Percentiles rank a stretch among this genome's conserved stretches.
Conservation (phyloP, 441 rosid genomes). For the Erodium trifolium region DNA sequence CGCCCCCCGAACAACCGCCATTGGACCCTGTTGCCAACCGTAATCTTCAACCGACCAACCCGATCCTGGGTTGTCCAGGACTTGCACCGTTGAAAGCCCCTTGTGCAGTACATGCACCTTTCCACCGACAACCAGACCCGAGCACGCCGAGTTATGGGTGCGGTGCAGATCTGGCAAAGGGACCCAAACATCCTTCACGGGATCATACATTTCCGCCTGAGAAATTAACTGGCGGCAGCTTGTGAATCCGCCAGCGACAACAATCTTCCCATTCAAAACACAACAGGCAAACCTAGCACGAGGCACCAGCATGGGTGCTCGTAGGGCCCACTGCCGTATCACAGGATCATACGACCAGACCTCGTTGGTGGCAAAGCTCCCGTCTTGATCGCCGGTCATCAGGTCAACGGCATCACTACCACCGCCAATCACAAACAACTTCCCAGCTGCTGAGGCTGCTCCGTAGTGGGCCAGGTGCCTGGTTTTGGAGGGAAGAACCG, state of each 20-base stretch:
- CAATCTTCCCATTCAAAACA: conserved; percentile 64
- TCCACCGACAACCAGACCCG: conserved; percentile 62
- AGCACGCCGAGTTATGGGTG: conserved; percentile 79
- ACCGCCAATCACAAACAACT: conserved; percentile 81
- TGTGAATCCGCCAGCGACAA: conserved; percentile 91
- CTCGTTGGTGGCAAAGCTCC: conserved; percentile 82
- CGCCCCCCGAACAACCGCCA: conserved; percentile 64
- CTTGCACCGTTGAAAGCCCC: conserved; percentile 80
- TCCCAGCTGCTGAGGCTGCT: conserved; percentile 49
- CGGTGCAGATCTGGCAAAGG: conserved; percentile 73
- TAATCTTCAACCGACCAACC: conserved; percentile 75
- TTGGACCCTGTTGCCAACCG: conserved; percentile 83
- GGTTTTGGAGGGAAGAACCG: conserved; percentile 16
- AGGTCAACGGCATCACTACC: conserved; percentile 94
- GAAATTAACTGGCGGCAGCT: conserved; percentile 82
- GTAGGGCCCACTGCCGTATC: conserved; percentile 44
- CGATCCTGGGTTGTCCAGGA: conserved; percentile 43
- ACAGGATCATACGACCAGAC: conserved; percentile 88
- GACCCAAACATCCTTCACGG: conserved; percentile 61
- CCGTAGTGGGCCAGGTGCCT: conserved; percentile 88
- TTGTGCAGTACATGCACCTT: conserved; percentile 78
- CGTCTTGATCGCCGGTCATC: conserved; percentile 81
- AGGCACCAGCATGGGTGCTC: conserved; percentile 76
- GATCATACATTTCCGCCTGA: conserved; percentile 84
- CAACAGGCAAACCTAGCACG: conserved; percentile 98